These are phyloP conservation scores for Blastobotrys elegans DNA, from an alignment of 1,139 yeast species.

Conservation along the genomic window DNA sequence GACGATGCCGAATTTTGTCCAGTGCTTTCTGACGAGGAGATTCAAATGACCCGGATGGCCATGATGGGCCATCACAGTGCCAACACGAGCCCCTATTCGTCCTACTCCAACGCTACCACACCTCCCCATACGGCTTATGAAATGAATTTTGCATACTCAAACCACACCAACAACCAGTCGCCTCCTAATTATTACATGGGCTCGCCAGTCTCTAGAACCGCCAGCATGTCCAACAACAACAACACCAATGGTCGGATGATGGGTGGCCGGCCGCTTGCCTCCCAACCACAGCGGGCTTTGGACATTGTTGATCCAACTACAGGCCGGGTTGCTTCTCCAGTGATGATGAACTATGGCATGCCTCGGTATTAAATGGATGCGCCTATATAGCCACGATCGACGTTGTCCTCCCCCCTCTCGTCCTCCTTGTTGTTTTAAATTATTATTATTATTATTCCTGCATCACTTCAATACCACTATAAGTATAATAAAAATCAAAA, in stretches of 20 bases:
- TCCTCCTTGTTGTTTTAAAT: background rate
- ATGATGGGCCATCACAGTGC: slow-evolving; percentile 2
- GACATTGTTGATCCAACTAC: slow-evolving; percentile 69
- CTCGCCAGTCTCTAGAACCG: slow-evolving; percentile 17
- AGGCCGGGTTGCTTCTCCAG: slow-evolving; percentile 58
- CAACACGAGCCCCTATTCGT: slow-evolving; percentile 7
- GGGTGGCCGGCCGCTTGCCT: background rate
- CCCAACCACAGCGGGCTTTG: slow-evolving; percentile 44
- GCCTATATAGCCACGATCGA: background rate
- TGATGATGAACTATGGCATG: slow-evolving; percentile 5
- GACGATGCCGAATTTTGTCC: slow-evolving; percentile 69
- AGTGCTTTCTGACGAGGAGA: slow-evolving; percentile 32
- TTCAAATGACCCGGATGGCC: slow-evolving; percentile 13
- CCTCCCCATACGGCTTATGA: slow-evolving; percentile 16
- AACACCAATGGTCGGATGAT: background rate
- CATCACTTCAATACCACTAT: slow-evolving; percentile 52
- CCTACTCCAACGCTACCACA: slow-evolving; percentile 15
- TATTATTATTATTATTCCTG: slow-evolving; percentile 1
- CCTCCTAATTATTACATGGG: slow-evolving; percentile 18
- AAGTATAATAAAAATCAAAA: slow-evolving; percentile 53
- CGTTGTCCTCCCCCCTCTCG: background rate
- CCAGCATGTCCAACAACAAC: background rate
- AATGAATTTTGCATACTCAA: background rate
- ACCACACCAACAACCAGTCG: background rate
- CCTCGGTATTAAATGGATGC: slow-evolving; percentile 2